Conservation (phyloP, 2,329 filamentous ascomycete species). For the Bipolaris cookei region DNA sequence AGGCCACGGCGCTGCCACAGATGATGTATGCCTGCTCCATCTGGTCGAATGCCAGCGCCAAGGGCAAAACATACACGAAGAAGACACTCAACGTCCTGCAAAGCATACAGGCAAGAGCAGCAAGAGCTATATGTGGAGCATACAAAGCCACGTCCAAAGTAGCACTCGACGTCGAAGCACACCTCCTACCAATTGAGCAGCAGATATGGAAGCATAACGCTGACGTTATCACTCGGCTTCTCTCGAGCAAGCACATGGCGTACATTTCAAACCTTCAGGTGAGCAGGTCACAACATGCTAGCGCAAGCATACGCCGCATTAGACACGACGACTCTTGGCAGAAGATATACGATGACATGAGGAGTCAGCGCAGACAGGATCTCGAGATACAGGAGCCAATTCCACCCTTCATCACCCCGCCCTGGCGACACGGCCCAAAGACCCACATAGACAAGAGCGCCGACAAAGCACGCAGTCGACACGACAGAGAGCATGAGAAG, state of each 20-base stretch:
- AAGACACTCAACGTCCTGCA: conserved; percentile 23
- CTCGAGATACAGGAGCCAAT: conserved; percentile 20
- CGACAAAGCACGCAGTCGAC: conserved; percentile 14
- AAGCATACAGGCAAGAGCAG: conserved; percentile 29
- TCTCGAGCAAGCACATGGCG: neutral
- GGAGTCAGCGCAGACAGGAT: conserved; percentile 7
- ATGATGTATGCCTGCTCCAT: conserved; percentile 40
- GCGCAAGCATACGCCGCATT: neutral
- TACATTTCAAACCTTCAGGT: neutral
- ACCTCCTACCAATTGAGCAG: conserved; percentile 21
- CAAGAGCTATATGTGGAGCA: conserved; percentile 28
- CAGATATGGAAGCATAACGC: conserved; percentile 25
- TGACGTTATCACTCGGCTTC: conserved; percentile 1
- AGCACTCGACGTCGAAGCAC: conserved; percentile 20
- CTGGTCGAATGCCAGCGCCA: conserved; percentile 29
- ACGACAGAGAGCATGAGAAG: conserved; percentile 21
- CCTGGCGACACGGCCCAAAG: conserved; percentile 15
- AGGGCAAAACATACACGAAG: conserved; percentile 21
- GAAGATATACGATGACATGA: conserved; percentile 21
- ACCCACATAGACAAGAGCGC: conserved; percentile 23
- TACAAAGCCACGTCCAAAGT: conserved; percentile 30
- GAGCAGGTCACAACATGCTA: neutral
- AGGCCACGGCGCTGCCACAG: conserved; percentile 37
- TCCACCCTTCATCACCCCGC: conserved; percentile 18
- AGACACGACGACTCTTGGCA: conserved; percentile 16